phyloP scores from a whole-genome alignment of 768 basidiomycete species.

The Lentinula lateritia region DNA sequence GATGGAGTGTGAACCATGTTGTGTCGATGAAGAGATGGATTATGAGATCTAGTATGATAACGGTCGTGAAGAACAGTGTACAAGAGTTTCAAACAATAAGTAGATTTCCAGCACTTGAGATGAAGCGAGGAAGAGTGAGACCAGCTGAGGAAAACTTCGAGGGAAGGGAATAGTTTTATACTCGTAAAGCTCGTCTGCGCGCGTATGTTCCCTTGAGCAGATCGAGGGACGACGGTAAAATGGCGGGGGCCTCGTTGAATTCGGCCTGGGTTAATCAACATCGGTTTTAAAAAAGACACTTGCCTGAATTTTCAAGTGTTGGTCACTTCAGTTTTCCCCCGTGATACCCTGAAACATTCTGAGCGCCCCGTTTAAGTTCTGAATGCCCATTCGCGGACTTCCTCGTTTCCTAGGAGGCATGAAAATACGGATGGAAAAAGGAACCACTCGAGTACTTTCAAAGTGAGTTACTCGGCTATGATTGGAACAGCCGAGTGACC shows the following conservation, averaged over 20 bases:
- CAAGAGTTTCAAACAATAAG: not conserved
- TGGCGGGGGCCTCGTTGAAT: not conserved
- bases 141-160: not conserved
- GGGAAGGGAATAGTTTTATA: not conserved
- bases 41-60: not conserved
- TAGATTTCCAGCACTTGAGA: not conserved
- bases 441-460: too few species aligned
- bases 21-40: not conserved
- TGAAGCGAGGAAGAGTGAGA: not conserved
- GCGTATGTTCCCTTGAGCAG: too few species aligned
- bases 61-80: not conserved
- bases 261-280: not conserved
- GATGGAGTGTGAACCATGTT: not conserved
- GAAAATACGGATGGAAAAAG: too few species aligned
- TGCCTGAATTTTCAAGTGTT: too few species aligned
- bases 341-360: too few species aligned
- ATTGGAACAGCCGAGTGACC: too few species aligned
- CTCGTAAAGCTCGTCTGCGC: too few species aligned
- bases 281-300: not conserved
- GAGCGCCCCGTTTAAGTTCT: too few species aligned
- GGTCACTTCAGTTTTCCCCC: too few species aligned
- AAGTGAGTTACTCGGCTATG: too few species aligned
- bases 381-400: too few species aligned
- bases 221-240: not conserved
- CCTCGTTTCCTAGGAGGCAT: too few species aligned